These are phyloP conservation scores for Xylaria sp. DNA, from an alignment of 2,329 filamentous ascomycete genomes.

Conservation along the genomic window DNA sequence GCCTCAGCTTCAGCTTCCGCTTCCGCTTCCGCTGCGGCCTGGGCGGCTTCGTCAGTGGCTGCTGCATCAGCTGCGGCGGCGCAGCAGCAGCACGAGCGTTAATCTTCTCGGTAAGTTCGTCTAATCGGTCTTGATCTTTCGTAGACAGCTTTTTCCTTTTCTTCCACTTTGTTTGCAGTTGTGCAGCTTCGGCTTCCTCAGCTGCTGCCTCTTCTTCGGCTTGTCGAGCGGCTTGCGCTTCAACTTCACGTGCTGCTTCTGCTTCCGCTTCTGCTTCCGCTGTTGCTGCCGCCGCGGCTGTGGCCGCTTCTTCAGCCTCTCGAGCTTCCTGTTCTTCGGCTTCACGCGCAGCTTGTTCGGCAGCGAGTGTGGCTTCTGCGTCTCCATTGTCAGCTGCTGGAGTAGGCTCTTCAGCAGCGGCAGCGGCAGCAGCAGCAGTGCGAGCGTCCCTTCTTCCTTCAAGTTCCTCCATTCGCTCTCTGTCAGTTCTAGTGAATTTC, in stretches of 20 bases:
- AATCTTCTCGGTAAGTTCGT: slow-evolving; percentile 22
- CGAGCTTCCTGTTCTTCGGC: slow-evolving; percentile 35
- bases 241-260: slow-evolving; percentile 2
- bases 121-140: slow-evolving; percentile 20
- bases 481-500: slow-evolving; percentile 15
- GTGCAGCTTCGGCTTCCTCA: slow-evolving; percentile 21
- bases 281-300: slow-evolving; percentile 33
- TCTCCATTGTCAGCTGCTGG: neutral
- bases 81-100: slow-evolving; percentile 26
- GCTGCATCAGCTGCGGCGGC: slow-evolving; percentile 36
- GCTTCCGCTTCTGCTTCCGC: slow-evolving; percentile 9
- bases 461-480: slow-evolving; percentile 23
- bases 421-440: slow-evolving; percentile 16
- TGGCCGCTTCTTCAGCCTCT: slow-evolving; percentile 33
- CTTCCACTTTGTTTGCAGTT: slow-evolving; percentile 4
- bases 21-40: slow-evolving; percentile 34
- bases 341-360: slow-evolving; percentile 14
- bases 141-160: slow-evolving; percentile 14
- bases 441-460: slow-evolving; percentile 11
- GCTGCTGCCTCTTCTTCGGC: slow-evolving; percentile 28
- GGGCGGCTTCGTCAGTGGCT: slow-evolving; percentile 28
- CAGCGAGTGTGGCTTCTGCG: slow-evolving; percentile 25
- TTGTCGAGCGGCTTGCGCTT: neutral
- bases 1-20: slow-evolving; percentile 33
- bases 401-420: neutral